Evolutionary conservation across 805 yeast genomes (phyloP).

Genomic region (Metschnikowia gruessii): DNA sequence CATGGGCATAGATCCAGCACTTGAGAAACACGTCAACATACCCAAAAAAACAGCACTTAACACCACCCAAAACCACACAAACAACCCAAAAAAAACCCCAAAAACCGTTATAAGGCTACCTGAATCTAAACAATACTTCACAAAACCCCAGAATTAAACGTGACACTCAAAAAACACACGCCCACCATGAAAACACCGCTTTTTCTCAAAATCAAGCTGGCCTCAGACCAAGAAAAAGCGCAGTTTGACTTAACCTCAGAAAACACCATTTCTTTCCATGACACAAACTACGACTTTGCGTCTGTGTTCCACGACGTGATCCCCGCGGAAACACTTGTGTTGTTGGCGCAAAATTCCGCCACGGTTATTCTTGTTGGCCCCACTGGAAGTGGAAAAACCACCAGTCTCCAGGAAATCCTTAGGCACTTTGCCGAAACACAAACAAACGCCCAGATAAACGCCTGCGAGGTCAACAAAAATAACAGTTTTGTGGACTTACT

Average conservation of each 20-base stretch:
- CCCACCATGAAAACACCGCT: conserved; percentile 19
- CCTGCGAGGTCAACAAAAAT: conserved; percentile 30
- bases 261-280: conserved; percentile 21
- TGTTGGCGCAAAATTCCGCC: conserved; percentile 8
- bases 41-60: no score
- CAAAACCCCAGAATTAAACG: no score
- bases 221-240: conserved; percentile 4
- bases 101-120: no score
- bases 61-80: no score
- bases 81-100: no score
- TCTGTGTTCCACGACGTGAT: conserved; percentile 16
- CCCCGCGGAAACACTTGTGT: conserved; percentile 4
- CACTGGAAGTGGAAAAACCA: conserved; percentile 29
- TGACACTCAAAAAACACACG: no score
- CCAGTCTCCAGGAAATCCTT: conserved; percentile 24
- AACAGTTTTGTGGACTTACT: conserved; percentile 27
- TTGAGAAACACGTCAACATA: no score
- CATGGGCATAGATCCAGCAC: no score
- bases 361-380: conserved; percentile 16
- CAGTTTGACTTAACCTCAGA: conserved; percentile 13
- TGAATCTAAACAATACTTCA: no score
- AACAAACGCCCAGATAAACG: conserved; percentile 20
- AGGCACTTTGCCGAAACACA: conserved; percentile 13
- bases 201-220: conserved; percentile 26
- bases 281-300: conserved; percentile 22